These are phyloP conservation scores for Periconia sp. DNA, from an alignment of 2,329 filamentous ascomycete genomes.

Conservation along the genomic window DNA sequence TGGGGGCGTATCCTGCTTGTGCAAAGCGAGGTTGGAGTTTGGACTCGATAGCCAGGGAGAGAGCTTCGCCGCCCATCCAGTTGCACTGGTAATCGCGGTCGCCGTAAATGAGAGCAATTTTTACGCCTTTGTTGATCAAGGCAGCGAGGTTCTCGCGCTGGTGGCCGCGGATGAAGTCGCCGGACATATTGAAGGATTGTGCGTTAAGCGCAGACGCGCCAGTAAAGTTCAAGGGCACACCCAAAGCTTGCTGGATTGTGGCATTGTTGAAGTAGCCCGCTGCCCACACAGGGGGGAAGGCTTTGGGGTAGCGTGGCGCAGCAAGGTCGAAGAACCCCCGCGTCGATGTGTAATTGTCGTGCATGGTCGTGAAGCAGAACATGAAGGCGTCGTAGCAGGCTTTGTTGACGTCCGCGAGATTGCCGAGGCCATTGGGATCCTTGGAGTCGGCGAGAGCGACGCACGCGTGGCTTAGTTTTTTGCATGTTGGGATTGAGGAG, in stretches of 20 bases:
- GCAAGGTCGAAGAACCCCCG: conserved; percentile 58
- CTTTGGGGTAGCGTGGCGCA: conserved; percentile 34
- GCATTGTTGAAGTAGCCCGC: conserved; percentile 57
- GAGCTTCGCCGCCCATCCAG: conserved; percentile 70
- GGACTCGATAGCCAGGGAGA: conserved; percentile 58
- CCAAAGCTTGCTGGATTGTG: conserved; percentile 58
- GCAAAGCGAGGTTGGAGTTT: conserved; percentile 57
- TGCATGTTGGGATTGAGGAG: conserved; percentile 48
- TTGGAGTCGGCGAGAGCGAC: conserved; percentile 45
- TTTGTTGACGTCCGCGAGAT: conserved; percentile 31
- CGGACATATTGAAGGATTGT: conserved; percentile 34
- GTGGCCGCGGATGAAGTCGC: conserved; percentile 60
- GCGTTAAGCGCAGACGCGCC: conserved; percentile 3
- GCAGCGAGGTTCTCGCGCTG: conserved; percentile 45
- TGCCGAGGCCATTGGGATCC: conserved; percentile 50
- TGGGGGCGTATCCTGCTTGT: conserved; percentile 68
- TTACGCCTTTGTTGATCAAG: conserved; percentile 50
- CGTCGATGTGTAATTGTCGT: conserved; percentile 45
- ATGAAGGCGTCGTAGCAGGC: conserved; percentile 45
- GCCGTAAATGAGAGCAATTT: conserved; percentile 16
- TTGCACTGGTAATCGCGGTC: conserved; percentile 49
- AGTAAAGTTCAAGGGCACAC: conserved; percentile 58
- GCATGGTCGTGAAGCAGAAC: conserved; percentile 47
- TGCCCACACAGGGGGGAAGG: conserved; percentile 40
- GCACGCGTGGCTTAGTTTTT: conserved; percentile 54